Base-by-base conservation (phyloP, 768 basidiomycete genomes). In the Tephrocybe sp. region DNA sequence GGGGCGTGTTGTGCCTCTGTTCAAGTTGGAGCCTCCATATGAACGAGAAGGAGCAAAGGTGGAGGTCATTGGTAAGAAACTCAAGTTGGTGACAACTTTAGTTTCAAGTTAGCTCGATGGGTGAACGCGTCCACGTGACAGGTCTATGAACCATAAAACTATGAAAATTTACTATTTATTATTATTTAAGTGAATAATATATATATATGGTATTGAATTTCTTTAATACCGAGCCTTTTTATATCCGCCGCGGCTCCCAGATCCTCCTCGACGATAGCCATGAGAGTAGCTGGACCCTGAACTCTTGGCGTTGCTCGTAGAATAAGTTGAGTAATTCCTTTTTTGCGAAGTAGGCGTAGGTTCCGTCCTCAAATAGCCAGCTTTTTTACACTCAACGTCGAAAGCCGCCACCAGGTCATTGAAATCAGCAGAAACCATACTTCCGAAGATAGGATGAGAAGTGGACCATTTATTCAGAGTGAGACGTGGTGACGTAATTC, bases 401-500 rank as follows among this genome's bases (percentile, higher is more conserved):
- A 78, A 79, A 2, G 69, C 67, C 24, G 52, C 59, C 2, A 64
- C 47, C 40, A 60, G 48, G 13, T 58, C 61, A 18, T 67, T 67
- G 62, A 76, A 78, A 50, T 75, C 68, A 18, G 62, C 60, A 9
- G 68, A 60, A 12, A 60, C 67, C 70, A 77, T 75, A 47, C 66
- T 70, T 0, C 74, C 75, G 40, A 78, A 77, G 11, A 74, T 59
- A n/a, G 70, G 67, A 49, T 77, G 70, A 28, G 53, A 54, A 5
- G 64, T 67, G 2, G 71, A 68, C 62, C 74, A 71, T 51, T 74
- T 77, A 52, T 68, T 59, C 2, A 58, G 59, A 1, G 75, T 73
- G 18, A 78, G 63, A 1, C 77, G 67, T 16, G 73, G 54, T n/a
- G 54, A 75, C 1, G 70, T 69, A 38, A 79, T 70, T 7, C 77